Conservation (phyloP, 1,139 yeast species). For the Kodamaea ohmeri region DNA sequence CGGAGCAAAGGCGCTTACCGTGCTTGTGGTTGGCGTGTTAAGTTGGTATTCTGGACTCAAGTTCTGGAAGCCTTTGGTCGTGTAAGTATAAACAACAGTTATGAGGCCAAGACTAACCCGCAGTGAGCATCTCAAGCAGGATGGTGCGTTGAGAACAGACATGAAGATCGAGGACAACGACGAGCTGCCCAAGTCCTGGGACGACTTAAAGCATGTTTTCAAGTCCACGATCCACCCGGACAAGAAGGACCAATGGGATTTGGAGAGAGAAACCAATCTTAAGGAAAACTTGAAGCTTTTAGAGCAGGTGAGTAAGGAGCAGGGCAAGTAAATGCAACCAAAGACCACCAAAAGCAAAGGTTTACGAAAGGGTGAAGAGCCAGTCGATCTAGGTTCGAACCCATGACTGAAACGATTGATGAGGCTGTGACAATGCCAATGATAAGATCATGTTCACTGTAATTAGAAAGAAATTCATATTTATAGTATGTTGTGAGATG, state of each 20-base stretch:
- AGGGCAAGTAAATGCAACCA: not conserved
- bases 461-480: no score
- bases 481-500: no score
- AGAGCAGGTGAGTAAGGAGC: conserved; percentile 9
- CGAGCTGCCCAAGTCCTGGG: conserved; percentile 40
- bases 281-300: conserved; percentile 10
- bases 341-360: not conserved
- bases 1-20: conserved; percentile 23
- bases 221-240: conserved; percentile 14
- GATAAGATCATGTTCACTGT: no score
- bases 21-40: conserved; percentile 34
- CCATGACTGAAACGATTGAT: no score
- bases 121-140: conserved; percentile 65
- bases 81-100: conserved; percentile 41
- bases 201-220: conserved; percentile 33
- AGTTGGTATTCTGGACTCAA: conserved; percentile 55
- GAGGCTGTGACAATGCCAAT: no score
- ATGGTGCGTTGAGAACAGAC: conserved; percentile 63
- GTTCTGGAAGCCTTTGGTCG: conserved; percentile 71
- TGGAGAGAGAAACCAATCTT: conserved; percentile 10
- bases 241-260: conserved; percentile 11
- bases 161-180: conserved; percentile 48
- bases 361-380: no score
- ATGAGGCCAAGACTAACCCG: conserved; percentile 16
- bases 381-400: no score